These are phyloP conservation scores for Solanum medicagineum DNA, from an alignment of 257 asterid genomes.

Conservation along the genomic window DNA sequence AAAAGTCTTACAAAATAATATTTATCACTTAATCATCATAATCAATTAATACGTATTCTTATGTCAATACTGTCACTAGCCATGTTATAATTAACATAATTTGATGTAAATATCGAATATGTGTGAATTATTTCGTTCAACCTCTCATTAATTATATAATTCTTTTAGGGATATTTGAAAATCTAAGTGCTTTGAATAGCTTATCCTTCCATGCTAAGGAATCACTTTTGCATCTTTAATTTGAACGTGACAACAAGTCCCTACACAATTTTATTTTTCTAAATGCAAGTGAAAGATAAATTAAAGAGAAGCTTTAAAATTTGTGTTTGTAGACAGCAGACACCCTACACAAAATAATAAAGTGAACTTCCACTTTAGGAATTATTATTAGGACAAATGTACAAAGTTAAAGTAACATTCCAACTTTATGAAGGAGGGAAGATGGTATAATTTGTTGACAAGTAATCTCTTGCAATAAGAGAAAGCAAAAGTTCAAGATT, in stretches of 20 bases:
- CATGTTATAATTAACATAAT: not conserved
- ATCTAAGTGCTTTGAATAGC: not conserved
- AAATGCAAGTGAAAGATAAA: not conserved
- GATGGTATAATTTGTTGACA: not conserved
- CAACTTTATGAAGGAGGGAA: not conserved
- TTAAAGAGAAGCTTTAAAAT: not conserved
- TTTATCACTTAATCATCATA: fast-evolving
- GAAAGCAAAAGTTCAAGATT: not conserved
- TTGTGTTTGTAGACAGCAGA: not conserved
- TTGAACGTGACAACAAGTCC: not conserved
- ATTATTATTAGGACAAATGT: not conserved
- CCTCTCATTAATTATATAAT: not conserved
- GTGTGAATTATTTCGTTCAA: not conserved
- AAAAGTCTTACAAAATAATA: too few relatives aligned
- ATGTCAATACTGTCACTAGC: fast-evolving
- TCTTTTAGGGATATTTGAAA: not conserved
- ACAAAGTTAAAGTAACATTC: not conserved
- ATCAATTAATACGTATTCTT: not conserved
- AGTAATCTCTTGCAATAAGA: not conserved
- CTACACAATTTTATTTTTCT: not conserved
- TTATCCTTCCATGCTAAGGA: conserved; percentile 1
- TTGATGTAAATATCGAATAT: not conserved
- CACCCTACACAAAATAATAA: not conserved
- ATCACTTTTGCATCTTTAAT: not conserved
- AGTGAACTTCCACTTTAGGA: not conserved